phyloP scores from a whole-genome alignment of 2,329 filamentous ascomycete genomes.

The Trichoderma sp. region DNA sequence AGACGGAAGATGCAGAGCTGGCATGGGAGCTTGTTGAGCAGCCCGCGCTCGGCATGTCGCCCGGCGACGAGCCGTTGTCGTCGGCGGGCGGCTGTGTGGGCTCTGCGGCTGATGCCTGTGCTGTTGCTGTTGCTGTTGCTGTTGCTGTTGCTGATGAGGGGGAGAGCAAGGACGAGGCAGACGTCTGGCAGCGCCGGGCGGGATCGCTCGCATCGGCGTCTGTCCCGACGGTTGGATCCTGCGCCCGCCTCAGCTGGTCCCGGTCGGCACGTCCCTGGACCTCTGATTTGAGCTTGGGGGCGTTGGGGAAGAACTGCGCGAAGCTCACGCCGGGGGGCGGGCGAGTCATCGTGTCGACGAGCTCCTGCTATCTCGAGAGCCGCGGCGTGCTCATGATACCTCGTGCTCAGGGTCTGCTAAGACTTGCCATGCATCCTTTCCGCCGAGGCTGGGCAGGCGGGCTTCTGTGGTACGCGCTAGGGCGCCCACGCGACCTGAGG shows the following conservation, averaged over 20 bases:
- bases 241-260: slow-evolving; percentile 33
- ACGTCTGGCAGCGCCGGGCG: slow-evolving; percentile 32
- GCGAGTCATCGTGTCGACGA: slow-evolving; percentile 72
- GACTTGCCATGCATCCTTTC: slow-evolving; percentile 33
- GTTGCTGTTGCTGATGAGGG: slow-evolving; percentile 30
- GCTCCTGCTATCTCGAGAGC: slow-evolving; percentile 55
- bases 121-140: slow-evolving; percentile 27
- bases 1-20: slow-evolving; percentile 71
- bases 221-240: slow-evolving; percentile 33
- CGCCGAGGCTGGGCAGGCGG: slow-evolving; percentile 23
- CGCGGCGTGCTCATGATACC: slow-evolving; percentile 61
- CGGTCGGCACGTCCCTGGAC: slow-evolving; percentile 44
- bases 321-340: slow-evolving; percentile 73
- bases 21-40: slow-evolving; percentile 73
- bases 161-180: slow-evolving; percentile 18
- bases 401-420: slow-evolving; percentile 38
- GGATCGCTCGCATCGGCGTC: slow-evolving; percentile 35
- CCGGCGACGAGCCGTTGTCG: slow-evolving; percentile 61
- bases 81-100: slow-evolving; percentile 45
- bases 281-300: slow-evolving; percentile 63
- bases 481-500: slow-evolving; percentile 46
- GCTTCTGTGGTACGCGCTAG: slow-evolving; percentile 33
- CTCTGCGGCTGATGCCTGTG: slow-evolving; percentile 28
- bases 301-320: slow-evolving; percentile 83
- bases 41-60: slow-evolving; percentile 70